Evolutionary conservation across 495 filamentous ascomycete species (phyloP).

Genomic region (Aspergillus diversus): DNA sequence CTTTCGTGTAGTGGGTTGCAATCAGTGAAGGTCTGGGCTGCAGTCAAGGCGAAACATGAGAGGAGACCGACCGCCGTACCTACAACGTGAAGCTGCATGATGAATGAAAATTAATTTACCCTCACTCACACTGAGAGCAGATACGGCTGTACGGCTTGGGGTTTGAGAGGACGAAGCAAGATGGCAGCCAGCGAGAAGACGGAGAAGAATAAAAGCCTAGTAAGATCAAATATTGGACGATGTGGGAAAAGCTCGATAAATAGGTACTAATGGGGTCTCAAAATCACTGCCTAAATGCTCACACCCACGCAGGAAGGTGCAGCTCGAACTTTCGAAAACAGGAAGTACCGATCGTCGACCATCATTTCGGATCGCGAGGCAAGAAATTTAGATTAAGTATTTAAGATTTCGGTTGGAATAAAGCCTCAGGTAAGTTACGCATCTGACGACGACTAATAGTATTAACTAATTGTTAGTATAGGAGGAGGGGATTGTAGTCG

Average conservation of each 20-base stretch:
- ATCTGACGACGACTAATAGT: too few relatives aligned
- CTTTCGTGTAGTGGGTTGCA: constrained; percentile 75
- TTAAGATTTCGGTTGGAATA: background rate
- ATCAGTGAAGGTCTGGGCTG: constrained; percentile 73
- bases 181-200: background rate
- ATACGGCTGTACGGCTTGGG: background rate
- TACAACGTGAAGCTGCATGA: constrained; percentile 35
- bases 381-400: constrained; percentile 17
- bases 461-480: too few relatives aligned
- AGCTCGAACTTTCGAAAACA: constrained; percentile 7
- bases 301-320: constrained; percentile 14
- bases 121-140: background rate
- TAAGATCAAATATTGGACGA: background rate
- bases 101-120: constrained; percentile 14
- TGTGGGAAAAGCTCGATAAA: background rate
- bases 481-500: constrained; percentile 10
- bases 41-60: constrained; percentile 41
- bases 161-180: background rate
- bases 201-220: background rate
- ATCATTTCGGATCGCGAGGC: constrained; percentile 3
- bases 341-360: background rate
- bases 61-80: constrained; percentile 34
- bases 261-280: background rate
- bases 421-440: background rate
- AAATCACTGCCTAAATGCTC: background rate